These are phyloP conservation scores for Alternaria hordeiaustralica DNA, from an alignment of 2,329 filamentous ascomycete species.

Conservation along the genomic window DNA sequence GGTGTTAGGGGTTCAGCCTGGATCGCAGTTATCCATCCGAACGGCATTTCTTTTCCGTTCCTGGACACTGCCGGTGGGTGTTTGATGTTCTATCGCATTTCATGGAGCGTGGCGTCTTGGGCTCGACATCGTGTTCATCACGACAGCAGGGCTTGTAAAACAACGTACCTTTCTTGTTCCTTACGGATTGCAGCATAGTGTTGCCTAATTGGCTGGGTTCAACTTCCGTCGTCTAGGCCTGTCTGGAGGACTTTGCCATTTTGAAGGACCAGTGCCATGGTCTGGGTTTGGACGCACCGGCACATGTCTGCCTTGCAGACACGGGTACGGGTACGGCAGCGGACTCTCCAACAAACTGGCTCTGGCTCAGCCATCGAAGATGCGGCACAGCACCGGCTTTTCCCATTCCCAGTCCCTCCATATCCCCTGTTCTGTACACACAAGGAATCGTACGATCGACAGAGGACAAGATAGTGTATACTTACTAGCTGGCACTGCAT, in stretches of 20 bases:
- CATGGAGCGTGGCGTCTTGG: conserved; percentile 10
- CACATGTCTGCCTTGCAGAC: background rate
- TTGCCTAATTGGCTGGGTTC: background rate
- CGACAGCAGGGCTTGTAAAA: background rate
- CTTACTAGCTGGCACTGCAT: background rate
- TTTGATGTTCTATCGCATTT: conserved; percentile 2
- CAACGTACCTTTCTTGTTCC: background rate
- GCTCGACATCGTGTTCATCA: background rate
- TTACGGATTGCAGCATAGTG: background rate
- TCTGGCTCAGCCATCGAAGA: background rate
- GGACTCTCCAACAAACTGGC: background rate
- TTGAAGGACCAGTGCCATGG: background rate
- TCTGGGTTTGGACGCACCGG: background rate
- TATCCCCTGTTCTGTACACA: background rate
- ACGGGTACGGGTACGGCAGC: background rate
- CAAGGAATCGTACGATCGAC: background rate
- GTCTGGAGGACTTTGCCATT: background rate
- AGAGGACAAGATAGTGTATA: background rate
- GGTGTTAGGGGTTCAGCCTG: background rate
- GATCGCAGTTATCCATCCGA: background rate
- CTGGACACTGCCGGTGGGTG: background rate
- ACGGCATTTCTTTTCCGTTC: background rate
- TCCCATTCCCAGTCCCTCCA: background rate
- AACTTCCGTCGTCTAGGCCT: background rate
- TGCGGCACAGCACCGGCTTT: background rate